A percentile compares a stretch with the other conserved stretches of the same genome.
These are phyloP conservation scores for Acanthamoeba quina DNA, from an alignment of 208 protist genomes.

Conservation along the genomic window DNA sequence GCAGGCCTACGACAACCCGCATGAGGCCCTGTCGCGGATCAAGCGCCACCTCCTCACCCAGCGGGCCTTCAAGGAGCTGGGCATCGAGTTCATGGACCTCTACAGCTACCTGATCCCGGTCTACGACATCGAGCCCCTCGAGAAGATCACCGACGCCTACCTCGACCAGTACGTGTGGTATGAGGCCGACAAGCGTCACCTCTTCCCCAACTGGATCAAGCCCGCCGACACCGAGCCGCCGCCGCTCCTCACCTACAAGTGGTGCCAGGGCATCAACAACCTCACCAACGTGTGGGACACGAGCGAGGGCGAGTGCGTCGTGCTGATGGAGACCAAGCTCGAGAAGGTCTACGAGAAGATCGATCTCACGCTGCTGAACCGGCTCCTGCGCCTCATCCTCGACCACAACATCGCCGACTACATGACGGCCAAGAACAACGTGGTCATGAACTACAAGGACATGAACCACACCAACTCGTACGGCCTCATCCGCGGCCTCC, in stretches of 20 bases:
- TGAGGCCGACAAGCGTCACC: slow-evolving; percentile 98
- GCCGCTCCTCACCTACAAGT: slow-evolving; percentile 99
- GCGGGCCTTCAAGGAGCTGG: slow-evolving; percentile 99
- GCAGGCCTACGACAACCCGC: slow-evolving; percentile 99
- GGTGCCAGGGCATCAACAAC: slow-evolving; percentile 99
- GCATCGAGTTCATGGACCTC: slow-evolving; percentile 99
- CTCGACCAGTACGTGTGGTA: slow-evolving; percentile 99
- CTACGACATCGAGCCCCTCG: slow-evolving; percentile 99
- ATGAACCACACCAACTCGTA: slow-evolving; percentile 99
- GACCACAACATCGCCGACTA: slow-evolving; percentile 99
- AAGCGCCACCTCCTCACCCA: slow-evolving; percentile 99
- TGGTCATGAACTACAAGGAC: slow-evolving; percentile 99
- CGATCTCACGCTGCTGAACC: slow-evolving; percentile 99
- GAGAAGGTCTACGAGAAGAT: slow-evolving; percentile 99
- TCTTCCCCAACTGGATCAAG: slow-evolving; percentile 99
- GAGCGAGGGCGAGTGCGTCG: slow-evolving; percentile 97
- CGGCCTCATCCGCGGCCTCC: slow-evolving; percentile 99
- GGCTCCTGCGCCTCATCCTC: slow-evolving; percentile 99
- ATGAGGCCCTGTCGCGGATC: slow-evolving; percentile 99
- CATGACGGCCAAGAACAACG: slow-evolving; percentile 99
- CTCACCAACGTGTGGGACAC: slow-evolving; percentile 96
- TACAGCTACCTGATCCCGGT: slow-evolving; percentile 99
- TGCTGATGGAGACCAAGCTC: slow-evolving; percentile 98
- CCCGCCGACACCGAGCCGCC: slow-evolving; percentile 99
- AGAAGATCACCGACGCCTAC: slow-evolving; percentile 99